Percentiles rank a stretch among this genome's conserved stretches.
Evolutionary conservation across 306 rosid genomes (phyloP).

Genomic region (Alnus rubra): DNA sequence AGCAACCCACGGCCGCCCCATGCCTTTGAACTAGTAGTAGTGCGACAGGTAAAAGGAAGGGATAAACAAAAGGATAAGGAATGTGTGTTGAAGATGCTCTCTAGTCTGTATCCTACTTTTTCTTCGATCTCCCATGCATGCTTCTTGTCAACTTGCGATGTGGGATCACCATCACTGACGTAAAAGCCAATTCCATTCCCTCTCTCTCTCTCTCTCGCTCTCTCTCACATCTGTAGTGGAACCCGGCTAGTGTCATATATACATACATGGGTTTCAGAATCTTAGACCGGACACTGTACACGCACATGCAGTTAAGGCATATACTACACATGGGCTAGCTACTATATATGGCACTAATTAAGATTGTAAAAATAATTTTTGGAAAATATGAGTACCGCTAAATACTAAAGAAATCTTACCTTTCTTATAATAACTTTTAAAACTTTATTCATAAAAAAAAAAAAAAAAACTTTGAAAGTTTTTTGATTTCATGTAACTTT

Average conservation of each 20-base stretch:
- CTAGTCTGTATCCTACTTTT: not conserved
- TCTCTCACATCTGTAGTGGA: not conserved
- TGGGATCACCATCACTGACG: conserved; percentile 22
- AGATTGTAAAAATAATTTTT: no score
- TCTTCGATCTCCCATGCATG: conserved; percentile 30
- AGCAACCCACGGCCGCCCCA: conserved; percentile 21
- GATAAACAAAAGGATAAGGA: conserved; percentile 29
- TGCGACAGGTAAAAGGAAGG: not conserved
- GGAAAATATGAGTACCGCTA: no score
- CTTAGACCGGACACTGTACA: not conserved
- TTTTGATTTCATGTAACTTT: no score
- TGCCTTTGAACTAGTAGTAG: no score
- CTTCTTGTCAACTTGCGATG: conserved; percentile 39
- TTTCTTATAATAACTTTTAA: no score
- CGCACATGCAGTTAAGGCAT: not conserved
- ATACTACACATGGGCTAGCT: not conserved
- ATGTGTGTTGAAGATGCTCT: conserved; percentile 39
- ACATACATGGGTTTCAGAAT: not conserved
- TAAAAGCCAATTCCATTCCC: conserved; percentile 1
- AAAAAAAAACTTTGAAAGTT: no score
- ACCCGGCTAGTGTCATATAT: not conserved
- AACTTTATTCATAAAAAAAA: no score
- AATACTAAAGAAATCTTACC: no score
- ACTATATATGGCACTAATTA: no score
- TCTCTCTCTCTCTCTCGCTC: not conserved